Evolutionary conservation across 192 early-diverging fungal species (phyloP).

Genomic region (Coemansia sp.): DNA sequence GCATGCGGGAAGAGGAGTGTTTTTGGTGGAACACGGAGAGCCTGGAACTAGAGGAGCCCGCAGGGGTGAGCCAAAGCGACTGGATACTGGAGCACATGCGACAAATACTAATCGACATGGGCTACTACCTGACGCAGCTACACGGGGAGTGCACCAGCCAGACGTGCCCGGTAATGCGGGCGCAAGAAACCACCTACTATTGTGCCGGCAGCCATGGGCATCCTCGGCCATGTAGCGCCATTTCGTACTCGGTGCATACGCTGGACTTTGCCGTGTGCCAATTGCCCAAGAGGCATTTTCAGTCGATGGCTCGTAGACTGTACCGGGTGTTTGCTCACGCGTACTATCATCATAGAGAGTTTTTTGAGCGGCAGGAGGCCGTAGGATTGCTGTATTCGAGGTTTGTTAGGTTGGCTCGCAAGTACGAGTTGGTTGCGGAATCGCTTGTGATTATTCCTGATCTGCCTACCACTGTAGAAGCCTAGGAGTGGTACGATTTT

Average conservation of each 20-base stretch:
- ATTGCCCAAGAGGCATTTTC: slow-evolving; percentile 78
- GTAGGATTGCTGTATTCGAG: slow-evolving; percentile 70
- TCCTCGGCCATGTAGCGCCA: slow-evolving; percentile 77
- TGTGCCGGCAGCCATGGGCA: slow-evolving; percentile 81
- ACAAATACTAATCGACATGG: slow-evolving; percentile 85
- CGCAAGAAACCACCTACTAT: slow-evolving; percentile 84
- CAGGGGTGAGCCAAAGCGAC: slow-evolving; percentile 56
- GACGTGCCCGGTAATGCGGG: slow-evolving; percentile 90
- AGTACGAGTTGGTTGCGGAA: slow-evolving; percentile 64
- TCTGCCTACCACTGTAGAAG: slow-evolving; percentile 26
- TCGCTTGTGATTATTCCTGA: slow-evolving; percentile 72
- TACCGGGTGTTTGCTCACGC: slow-evolving; percentile 97
- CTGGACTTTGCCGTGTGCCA: slow-evolving; percentile 82
- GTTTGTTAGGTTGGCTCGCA: slow-evolving; percentile 66
- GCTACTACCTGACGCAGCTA: slow-evolving; percentile 68
- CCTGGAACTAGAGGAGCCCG: slow-evolving; percentile 63
- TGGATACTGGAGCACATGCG: slow-evolving; percentile 94
- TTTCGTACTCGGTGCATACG: slow-evolving; percentile 92
- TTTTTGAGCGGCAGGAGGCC: slow-evolving; percentile 85
- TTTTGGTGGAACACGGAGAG: too few species aligned
- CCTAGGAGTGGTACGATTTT: background rate
- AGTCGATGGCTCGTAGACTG: slow-evolving; percentile 82
- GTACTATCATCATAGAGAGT: slow-evolving; percentile 86
- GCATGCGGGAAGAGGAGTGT: slow-evolving; percentile 40
- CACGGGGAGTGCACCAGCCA: slow-evolving; percentile 72